Base-by-base conservation (phyloP, 1,284 basidiomycete species). In the Ustilago sp. region DNA sequence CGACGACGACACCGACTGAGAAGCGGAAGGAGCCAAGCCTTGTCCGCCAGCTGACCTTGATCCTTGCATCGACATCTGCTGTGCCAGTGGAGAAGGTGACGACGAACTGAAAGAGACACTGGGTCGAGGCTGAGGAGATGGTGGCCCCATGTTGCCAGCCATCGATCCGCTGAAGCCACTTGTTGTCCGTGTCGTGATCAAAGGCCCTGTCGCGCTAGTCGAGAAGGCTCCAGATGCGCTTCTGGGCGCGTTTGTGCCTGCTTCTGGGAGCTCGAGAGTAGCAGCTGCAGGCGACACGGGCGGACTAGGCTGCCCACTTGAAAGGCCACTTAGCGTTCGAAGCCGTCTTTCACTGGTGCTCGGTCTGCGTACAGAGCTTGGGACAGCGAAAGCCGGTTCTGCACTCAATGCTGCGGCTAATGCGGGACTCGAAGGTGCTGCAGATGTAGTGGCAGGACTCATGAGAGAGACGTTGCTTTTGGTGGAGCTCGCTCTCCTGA, bases 91-190 rank as follows among this genome's bases (percentile, higher is more conserved):
- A 4, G 79, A 82, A 7, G 80, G 69, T 11, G 79, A 81, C 8
- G 77, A 81, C 2, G 79, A 77, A 48, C 76, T 80, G 57, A 75
- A 82, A 2, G 80, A 81, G 31, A 66, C 61, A 32, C 76, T 75
- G 0, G 66, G 50, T 23, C 80, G 62, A 28, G 69, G 23, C 45
- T 68, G 74, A 2, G 63, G 36, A 9, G 60, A 52, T 2, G 54
- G 28, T n/a, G 63, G 48, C 3, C 41, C 62, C 58, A 62, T 59
- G 51, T 43, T 52, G 17, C 54, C 59, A 2, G 59, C 23, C 1
- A 64, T 9, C 0, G 58, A 15, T 3, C 28, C 43, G 0, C 43
- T 58, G 35, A 64, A 68, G 12, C 65, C 70, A 48, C 74, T 76
- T 8, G 60, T 66, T 31, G 64, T 62, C 23, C 69, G 59, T 35